These are phyloP conservation scores for Cercophora scortea DNA, from an alignment of 495 filamentous ascomycete species.

Conservation along the genomic window DNA sequence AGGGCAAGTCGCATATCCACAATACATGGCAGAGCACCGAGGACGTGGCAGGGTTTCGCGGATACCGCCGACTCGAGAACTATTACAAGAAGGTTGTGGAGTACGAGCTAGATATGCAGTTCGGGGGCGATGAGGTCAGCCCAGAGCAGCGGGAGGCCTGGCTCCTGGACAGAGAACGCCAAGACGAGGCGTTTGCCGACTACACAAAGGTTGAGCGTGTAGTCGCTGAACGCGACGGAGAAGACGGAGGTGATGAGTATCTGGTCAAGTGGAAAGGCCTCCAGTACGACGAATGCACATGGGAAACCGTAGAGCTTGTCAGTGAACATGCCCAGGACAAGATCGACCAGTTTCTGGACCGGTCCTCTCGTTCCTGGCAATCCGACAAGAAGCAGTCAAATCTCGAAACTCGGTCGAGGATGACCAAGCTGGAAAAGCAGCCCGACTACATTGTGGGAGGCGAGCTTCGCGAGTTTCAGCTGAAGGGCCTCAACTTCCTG, in stretches of 20 bases:
- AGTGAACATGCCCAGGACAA: conserved; percentile 71
- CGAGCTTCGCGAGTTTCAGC: conserved; percentile 85
- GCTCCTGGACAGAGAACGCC: conserved; percentile 79
- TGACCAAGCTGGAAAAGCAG: conserved; percentile 63
- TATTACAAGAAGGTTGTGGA: conserved; percentile 78
- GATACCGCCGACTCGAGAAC: conserved; percentile 83
- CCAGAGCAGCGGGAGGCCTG: conserved; percentile 88
- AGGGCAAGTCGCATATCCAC: conserved; percentile 88
- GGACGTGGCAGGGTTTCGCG: conserved; percentile 50
- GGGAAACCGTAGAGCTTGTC: conserved; percentile 74
- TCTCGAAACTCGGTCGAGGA: conserved; percentile 62
- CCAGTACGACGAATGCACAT: conserved; percentile 87
- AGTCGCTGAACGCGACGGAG: conserved; percentile 68
- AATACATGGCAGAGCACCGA: conserved; percentile 86
- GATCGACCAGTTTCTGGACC: conserved; percentile 84
- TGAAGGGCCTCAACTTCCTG: conserved; percentile 89
- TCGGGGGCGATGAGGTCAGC: conserved; percentile 60
- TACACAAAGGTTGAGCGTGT: conserved; percentile 88
- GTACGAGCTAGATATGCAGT: conserved; percentile 61
- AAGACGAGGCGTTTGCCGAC: conserved; percentile 73
- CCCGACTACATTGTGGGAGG: conserved; percentile 80
- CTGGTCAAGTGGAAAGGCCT: conserved; percentile 89
- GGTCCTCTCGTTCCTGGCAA: conserved; percentile 62
- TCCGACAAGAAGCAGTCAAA: conserved; percentile 72
- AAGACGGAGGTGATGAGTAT: conserved; percentile 70